A percentile compares a stretch with the other conserved stretches of the same genome.
phyloP scores from a whole-genome alignment of 305 asterid genomes.

The Ilex paraguariensis region DNA sequence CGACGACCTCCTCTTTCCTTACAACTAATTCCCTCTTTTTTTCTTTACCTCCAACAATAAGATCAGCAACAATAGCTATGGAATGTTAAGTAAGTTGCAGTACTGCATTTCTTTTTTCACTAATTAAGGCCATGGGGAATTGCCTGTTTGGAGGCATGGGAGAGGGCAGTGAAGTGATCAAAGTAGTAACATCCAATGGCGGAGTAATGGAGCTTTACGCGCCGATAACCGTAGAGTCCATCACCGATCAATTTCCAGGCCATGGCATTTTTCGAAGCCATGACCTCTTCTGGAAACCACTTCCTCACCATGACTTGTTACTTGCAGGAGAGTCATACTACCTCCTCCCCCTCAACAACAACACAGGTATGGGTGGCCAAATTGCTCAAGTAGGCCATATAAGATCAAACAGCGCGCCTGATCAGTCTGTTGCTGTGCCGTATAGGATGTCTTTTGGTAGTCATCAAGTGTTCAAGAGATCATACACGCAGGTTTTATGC shows the following conservation, averaged over 20 bases:
- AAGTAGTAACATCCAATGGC: constrained; percentile 54
- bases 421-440: constrained; percentile 25
- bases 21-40: not conserved
- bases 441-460: constrained; percentile 87
- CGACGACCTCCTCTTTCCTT: constrained; percentile 12
- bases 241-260: constrained; percentile 76
- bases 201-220: constrained; percentile 69
- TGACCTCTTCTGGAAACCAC: constrained; percentile 83
- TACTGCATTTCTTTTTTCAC: no score
- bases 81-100: not conserved
- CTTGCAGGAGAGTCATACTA: constrained; percentile 64
- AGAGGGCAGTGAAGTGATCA: constrained; percentile 36
- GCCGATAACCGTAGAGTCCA: constrained; percentile 58
- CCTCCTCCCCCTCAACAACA: constrained; percentile 51
- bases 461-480: constrained; percentile 33
- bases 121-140: constrained; percentile 51
- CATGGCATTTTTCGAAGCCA: constrained; percentile 71
- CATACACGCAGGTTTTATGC: constrained; percentile 7
- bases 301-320: constrained; percentile 49
- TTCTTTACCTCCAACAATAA: not conserved
- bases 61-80: not conserved
- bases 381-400: constrained; percentile 39
- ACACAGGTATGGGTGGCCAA: not conserved
- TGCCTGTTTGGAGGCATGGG: constrained; percentile 65
- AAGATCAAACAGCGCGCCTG: constrained; percentile 61